Evolutionary conservation across 805 yeast genomes (phyloP), one percentile per base, ranked within the genome.

Genomic region (Saccharomycopsis oosterbeekiorum): DNA sequence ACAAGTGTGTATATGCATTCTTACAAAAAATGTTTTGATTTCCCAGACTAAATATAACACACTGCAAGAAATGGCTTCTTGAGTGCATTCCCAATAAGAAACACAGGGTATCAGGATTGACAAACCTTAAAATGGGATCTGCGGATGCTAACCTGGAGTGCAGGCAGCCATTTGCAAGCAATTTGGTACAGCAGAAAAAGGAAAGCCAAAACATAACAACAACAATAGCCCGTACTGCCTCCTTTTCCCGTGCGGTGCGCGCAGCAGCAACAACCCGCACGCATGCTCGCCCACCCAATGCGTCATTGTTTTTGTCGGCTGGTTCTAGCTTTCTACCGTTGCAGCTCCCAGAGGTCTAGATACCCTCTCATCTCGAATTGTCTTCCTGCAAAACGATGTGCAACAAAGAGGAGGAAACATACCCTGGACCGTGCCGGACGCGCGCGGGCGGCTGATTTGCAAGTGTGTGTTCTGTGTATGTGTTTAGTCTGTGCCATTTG

Each of bases 71-170:
- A 29, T 29, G 34, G 34, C 6, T 47, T 47, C 2, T 19, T 47
- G 12, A 47, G 34, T 47, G 34, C 53, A 47, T 47, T 47, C 53
- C 53, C 53, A 47, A 47, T 47, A 47, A 47, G 53, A 47, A 47
- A 47, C 53, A 47, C 53, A 47, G 53, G 53, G 53, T 47, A 47
- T 47, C 53, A 47, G 53, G 53, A 47, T 21, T 19, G 19, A 34
- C 53, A 47, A 47, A 47, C 53, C 53, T 47, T 47, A 24, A 47
- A 43, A 21, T 47, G 34, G 29, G 53, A 47, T 47, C 53, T 47
- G 53, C 53, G 53, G 19, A 24, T 47, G 34, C 53, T 15, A 15
- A 47, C 34, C 26, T 47, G 53, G 34, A 47, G 53, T 47, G 53
- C 53, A 47, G 34, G 6, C n/a, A 47, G 21, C 29, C 29, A 47